Evolutionary conservation across 2,329 filamentous ascomycete genomes (phyloP).

Genomic region (Aureobasidium sp.): DNA sequence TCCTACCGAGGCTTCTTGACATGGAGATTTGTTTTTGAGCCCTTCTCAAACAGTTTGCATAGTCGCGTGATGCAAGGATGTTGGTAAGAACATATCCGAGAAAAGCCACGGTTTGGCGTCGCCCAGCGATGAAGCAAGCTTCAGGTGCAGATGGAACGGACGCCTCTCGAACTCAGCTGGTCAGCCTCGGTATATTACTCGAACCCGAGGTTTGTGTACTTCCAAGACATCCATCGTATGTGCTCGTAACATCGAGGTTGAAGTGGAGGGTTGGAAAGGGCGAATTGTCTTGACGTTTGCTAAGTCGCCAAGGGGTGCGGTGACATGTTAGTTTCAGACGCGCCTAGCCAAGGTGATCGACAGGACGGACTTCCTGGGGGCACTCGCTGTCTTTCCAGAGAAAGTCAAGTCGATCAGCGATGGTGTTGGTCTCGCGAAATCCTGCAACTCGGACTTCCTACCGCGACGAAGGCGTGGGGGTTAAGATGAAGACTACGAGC

Average conservation of each 20-base stretch:
- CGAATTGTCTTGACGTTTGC: background rate
- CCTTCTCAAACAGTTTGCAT: background rate
- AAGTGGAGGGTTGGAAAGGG: no score
- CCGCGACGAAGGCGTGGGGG: background rate
- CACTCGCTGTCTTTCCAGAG: background rate
- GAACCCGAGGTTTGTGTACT: background rate
- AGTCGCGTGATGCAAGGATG: background rate
- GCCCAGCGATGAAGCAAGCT: background rate
- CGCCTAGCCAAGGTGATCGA: slow-evolving; percentile 1
- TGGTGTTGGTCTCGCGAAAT: background rate
- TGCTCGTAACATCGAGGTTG: background rate
- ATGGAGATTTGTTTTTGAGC: background rate
- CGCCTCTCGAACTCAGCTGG: background rate
- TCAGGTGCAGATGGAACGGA: background rate
- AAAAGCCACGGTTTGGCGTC: background rate
- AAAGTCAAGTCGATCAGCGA: background rate
- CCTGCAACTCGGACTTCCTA: background rate
- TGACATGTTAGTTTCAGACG: background rate
- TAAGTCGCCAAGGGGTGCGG: background rate
- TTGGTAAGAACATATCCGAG: background rate
- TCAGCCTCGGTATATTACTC: background rate
- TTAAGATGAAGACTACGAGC: background rate
- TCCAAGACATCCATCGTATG: background rate
- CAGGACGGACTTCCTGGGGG: background rate
- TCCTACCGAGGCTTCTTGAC: background rate